Evolutionary conservation across 2,329 filamentous ascomycete species (phyloP), one percentile per base, ranked within the genome.

Genomic region (Plectosphaerella cucumerina): DNA sequence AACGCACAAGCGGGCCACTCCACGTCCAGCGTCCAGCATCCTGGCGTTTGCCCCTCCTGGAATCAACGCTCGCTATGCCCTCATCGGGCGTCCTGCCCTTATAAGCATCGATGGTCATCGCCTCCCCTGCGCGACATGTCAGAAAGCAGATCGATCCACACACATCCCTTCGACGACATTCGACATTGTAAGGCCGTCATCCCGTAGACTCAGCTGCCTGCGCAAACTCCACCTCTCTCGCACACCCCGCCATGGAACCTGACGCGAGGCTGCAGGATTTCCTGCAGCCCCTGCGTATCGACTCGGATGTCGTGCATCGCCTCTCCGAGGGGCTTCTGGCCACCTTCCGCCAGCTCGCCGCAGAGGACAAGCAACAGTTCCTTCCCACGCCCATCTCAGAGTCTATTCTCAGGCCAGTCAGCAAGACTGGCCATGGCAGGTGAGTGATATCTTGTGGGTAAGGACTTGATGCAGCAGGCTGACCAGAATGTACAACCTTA

Each of bases 311-410:
- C 45, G 70, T 78, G 34, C 64, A 75, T 53, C 58, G 62, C 23
- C 69, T 85, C 45, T 75, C 81, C 5, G 65, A 62, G 35, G 70
- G 70, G 46, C 72, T 85, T 42, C 65, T 70, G 48, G 56, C 59
- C 12, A 76, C 70, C 21, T 85, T 82, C 58, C 65, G 62, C 20
- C 59, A 66, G 6, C 68, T 85, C 44, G 77, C 82, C 20, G 73
- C 75, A 50, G 65, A 80, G 34, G 81, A 80, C 1, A 53, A 65
- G 20, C 68, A 77, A 37, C 81, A 85, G 60, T 85, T 85, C 58
- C 64, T 85, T 33, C 72, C 80, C 11, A 85, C 82, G 3, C 82
- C 82, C 44, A 82, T 85, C 57, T 80, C 78, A 4, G 80, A 84
- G 56, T 76, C 77, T 6, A 76, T 85, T 49, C 61, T 85, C 55